A percentile compares a stretch with the other conserved stretches of the same genome.
phyloP scores from a whole-genome alignment of 73 alveolate species.

The Breviolum minutum region DNA sequence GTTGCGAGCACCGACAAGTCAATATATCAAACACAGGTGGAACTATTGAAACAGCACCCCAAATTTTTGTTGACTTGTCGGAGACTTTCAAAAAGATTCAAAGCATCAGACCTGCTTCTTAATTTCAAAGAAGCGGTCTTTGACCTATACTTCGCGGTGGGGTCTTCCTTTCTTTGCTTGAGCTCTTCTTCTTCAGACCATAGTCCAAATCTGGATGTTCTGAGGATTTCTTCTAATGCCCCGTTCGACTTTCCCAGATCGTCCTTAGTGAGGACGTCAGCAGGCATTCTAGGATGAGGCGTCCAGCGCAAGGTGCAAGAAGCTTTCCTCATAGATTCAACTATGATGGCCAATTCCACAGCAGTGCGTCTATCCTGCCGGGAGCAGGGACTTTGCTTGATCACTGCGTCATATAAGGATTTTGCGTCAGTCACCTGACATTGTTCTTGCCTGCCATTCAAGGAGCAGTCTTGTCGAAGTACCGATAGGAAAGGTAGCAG shows the following conservation, averaged over 20 bases:
- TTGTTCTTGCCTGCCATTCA: neutral
- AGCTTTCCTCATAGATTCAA: neutral
- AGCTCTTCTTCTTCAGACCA: neutral
- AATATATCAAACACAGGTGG: too few species aligned
- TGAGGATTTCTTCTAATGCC: neutral
- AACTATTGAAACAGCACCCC: neutral
- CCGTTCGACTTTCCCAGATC: neutral
- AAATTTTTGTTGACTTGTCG: neutral
- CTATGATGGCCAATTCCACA: neutral
- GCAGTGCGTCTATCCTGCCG: neutral
- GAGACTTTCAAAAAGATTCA: too few species aligned
- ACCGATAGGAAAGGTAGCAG: neutral
- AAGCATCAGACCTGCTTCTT: too few species aligned
- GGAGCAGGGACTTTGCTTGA: neutral
- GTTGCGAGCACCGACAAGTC: too few species aligned
- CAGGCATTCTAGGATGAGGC: constrained; percentile 3
- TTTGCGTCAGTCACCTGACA: constrained; percentile 21
- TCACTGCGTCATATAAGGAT: neutral
- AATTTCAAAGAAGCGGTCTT: neutral
- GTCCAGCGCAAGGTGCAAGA: neutral
- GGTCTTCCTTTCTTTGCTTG: neutral
- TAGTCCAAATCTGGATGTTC: neutral
- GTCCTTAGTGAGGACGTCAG: constrained; percentile 41
- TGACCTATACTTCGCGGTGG: neutral
- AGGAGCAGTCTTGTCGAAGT: neutral